Conservation (phyloP, 306 rosid species). For the Lotus japonicus region DNA sequence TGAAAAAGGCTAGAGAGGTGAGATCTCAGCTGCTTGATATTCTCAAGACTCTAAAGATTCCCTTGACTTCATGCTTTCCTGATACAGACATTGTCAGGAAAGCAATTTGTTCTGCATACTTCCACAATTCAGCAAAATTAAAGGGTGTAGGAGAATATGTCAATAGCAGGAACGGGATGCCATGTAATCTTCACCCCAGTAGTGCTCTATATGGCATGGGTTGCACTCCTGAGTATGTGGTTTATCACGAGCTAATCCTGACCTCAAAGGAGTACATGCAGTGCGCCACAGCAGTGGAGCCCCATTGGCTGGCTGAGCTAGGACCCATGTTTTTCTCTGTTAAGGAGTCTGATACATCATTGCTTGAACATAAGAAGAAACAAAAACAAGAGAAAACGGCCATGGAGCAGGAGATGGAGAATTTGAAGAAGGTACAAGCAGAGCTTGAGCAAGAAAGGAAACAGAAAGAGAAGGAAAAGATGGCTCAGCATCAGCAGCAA, state of each 20-base stretch:
- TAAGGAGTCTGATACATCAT: constrained; percentile 90
- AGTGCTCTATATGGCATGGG: constrained; percentile 99
- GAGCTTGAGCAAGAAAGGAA: constrained; percentile 53
- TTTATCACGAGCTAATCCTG: constrained; percentile 80
- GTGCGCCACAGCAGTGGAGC: constrained; percentile 95
- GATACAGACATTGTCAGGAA: constrained; percentile 85
- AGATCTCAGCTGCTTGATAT: constrained; percentile 90
- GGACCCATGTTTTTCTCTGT: constrained; percentile 99
- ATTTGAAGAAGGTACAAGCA: constrained; percentile 70
- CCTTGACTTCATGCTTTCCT: constrained; percentile 65
- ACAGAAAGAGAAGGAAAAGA: constrained; percentile 51
- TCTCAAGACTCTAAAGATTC: constrained; percentile 78
- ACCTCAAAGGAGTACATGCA: constrained; percentile 95
- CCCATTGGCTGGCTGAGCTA: constrained; percentile 93
- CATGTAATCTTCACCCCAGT: constrained; percentile 93
- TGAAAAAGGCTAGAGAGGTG: constrained; percentile 91
- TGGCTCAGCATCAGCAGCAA: constrained; percentile 68
- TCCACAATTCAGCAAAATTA: constrained; percentile 82
- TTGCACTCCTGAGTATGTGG: constrained; percentile 87
- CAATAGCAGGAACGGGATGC: constrained; percentile 83
- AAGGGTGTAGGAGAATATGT: constrained; percentile 98
- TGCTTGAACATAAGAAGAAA: constrained; percentile 82
- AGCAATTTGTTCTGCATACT: constrained; percentile 94
- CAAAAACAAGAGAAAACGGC: constrained; percentile 89
- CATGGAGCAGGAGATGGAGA: constrained; percentile 98